phyloP scores from a whole-genome alignment of 2,329 filamentous ascomycete species.

The Pestalotiopsis sp. region DNA sequence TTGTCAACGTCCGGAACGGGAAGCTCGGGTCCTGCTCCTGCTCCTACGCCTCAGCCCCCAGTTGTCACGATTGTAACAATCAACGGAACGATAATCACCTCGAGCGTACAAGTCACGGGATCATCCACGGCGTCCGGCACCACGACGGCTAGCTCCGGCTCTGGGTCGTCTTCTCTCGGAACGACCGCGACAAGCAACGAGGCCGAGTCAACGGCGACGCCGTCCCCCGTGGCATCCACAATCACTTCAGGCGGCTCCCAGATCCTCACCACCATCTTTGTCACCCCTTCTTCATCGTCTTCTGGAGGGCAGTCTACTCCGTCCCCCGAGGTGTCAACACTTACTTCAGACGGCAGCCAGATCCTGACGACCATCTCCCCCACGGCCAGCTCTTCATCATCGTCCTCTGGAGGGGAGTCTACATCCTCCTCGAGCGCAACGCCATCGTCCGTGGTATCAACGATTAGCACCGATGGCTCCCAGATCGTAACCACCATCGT shows the following conservation, averaged over 20 bases:
- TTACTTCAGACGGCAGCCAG: no score
- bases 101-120: not conserved
- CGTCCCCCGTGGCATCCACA: no score
- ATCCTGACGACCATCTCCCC: no score
- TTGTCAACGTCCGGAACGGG: not conserved
- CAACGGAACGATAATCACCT: slow-evolving; percentile 10
- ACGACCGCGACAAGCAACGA: not conserved
- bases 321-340: no score
- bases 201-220: not conserved
- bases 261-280: no score
- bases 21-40: not conserved
- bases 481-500: not conserved
- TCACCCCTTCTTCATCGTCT: no score
- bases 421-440: no score
- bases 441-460: no score
- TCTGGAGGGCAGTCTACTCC: no score
- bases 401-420: no score
- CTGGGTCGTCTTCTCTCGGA: not conserved
- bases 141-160: not conserved
- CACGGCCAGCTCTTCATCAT: no score
- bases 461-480: not conserved
- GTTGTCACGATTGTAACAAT: not conserved
- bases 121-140: not conserved
- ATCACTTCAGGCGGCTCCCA: no score
- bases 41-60: not conserved